Base-by-base conservation (phyloP, 1,139 yeast genomes). In the Magnusiomyces tetraspermus region DNA sequence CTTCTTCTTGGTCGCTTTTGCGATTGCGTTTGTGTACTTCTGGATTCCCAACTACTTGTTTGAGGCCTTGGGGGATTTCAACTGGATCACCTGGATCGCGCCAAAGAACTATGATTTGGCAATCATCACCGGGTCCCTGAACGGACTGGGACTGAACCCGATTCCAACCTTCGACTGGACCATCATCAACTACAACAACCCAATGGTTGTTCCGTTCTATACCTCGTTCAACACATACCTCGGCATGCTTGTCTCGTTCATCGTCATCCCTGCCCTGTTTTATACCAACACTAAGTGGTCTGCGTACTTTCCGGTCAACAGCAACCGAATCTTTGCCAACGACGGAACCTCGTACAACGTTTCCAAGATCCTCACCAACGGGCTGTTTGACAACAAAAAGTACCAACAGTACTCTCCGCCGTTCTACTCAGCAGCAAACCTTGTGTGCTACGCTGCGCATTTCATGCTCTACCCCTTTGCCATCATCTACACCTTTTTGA, bases 21-120 rank as follows among this genome's bases (percentile, higher is more conserved):
- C 53, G 6, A 63, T 62, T n/a, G 73, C 76, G 59, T 79, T 79
- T 58, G 51, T 71, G 22, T 81, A 77, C 67, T 76, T 70, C 60
- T 81, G 84, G 83, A 51, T 81, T 43, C 85, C 85, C 8, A 68
- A 72, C 53, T 77, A 74, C 56, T 59, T 79, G 8, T 77, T 79
- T 62, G 63, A 65, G 41, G 81, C 79, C 0, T 62, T 78, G 19
- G 71, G 78, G 1, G 65, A 68, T 17, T 79, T 80, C 68, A 77
- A 77, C 62, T 80, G 85, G 84, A 72, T 77, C 63, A 73, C 80
- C 3, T 81, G 85, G 85, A 78, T 80, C 52, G 66, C 71, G 5
- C 85, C 84, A 13, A 60, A 74, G 36, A 80, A 79, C 61, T 69
- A 74, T 58, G 72, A 76, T 57, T 64, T 81, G 42, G 82, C 81